phyloP scores from a whole-genome alignment of 2,329 filamentous ascomycete genomes.

The Colletotrichum karsti region DNA sequence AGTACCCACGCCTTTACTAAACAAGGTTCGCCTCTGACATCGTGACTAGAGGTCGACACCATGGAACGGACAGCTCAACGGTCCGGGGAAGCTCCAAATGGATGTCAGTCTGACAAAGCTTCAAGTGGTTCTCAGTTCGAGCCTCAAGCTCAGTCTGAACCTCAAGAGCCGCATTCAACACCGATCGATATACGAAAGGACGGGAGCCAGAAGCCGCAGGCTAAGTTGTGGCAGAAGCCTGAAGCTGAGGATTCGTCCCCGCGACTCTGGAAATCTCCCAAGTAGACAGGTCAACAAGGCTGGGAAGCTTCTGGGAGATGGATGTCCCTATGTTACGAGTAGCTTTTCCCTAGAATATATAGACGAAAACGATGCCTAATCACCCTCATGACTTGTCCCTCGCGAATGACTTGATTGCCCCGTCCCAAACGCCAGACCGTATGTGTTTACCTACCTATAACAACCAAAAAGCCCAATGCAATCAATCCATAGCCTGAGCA shows the following conservation, averaged over 20 bases:
- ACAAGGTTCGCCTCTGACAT: background rate
- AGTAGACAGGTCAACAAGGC: background rate
- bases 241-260: background rate
- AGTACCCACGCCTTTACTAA: background rate
- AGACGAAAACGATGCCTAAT: background rate
- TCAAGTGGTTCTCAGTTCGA: too few species aligned
- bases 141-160: background rate
- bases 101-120: too few species aligned
- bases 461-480: background rate
- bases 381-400: background rate
- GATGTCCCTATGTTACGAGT: background rate
- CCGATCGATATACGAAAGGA: conserved; percentile 41
- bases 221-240: conserved; percentile 30
- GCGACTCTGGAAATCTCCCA: background rate
- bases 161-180: background rate
- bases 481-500: conserved; percentile 58
- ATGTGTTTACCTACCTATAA: background rate
- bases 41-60: too few species aligned
- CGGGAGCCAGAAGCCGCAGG: conserved; percentile 28
- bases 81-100: too few species aligned
- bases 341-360: background rate
- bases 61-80: too few species aligned
- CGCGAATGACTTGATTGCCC: background rate
- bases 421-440: conserved; percentile 6
- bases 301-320: background rate